phyloP scores from a whole-genome alignment of 2,329 filamentous ascomycete species.

The Bisporella sp. region DNA sequence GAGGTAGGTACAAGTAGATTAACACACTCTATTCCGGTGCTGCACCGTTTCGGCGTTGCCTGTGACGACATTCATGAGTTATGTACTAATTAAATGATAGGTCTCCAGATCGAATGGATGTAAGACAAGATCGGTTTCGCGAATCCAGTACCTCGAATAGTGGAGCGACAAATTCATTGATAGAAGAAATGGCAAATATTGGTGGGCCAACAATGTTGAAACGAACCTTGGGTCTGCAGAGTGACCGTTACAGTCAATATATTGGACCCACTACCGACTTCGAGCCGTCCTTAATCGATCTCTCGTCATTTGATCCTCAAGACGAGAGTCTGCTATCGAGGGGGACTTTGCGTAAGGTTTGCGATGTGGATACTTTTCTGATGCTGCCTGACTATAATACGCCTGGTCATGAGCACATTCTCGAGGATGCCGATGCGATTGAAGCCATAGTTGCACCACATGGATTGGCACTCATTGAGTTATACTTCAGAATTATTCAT shows the following conservation, averaged over 20 bases:
- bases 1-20: slow-evolving; percentile 48
- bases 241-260: slow-evolving; percentile 74
- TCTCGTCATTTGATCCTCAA: slow-evolving; percentile 72
- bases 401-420: slow-evolving; percentile 63
- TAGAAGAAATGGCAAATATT: slow-evolving; percentile 66
- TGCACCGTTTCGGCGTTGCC: too few species aligned
- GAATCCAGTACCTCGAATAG: slow-evolving; percentile 55
- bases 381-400: slow-evolving; percentile 70
- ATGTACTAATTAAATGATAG: slow-evolving; percentile 30
- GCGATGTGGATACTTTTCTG: slow-evolving; percentile 71
- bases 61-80: too few species aligned
- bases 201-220: slow-evolving; percentile 59
- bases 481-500: slow-evolving; percentile 78
- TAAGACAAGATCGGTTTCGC: slow-evolving; percentile 44
- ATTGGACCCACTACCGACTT: slow-evolving; percentile 79
- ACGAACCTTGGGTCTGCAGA: slow-evolving; percentile 67
- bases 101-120: slow-evolving; percentile 49
- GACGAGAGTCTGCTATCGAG: slow-evolving; percentile 70
- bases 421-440: slow-evolving; percentile 62
- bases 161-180: slow-evolving; percentile 53
- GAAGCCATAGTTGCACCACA: slow-evolving; percentile 71
- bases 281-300: slow-evolving; percentile 74
- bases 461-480: slow-evolving; percentile 67
- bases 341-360: slow-evolving; percentile 67
- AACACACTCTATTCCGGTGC: too few species aligned